A percentile compares a stretch with the other conserved stretches of the same genome.
These are phyloP conservation scores for Melastoma malabathricum DNA, from an alignment of 345 rosid species.

Conservation along the genomic window DNA sequence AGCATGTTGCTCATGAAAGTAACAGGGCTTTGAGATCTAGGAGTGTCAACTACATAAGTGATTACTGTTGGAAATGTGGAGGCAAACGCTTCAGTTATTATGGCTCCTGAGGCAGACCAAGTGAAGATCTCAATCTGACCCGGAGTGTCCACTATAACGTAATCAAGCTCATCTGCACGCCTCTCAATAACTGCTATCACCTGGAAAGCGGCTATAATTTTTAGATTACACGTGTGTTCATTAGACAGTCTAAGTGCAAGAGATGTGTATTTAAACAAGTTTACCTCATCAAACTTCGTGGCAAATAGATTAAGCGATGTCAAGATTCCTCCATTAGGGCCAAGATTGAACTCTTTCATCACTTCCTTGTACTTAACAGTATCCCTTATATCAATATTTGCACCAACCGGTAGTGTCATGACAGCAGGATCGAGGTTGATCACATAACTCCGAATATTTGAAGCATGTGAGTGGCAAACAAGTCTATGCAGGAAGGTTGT, in stretches of 20 bases:
- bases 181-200: constrained; percentile 12
- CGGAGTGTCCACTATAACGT: constrained; percentile 21
- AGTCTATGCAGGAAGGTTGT: constrained; percentile 17
- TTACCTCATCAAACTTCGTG: constrained; percentile 21
- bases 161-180: constrained; percentile 18
- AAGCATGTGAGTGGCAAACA: constrained; percentile 20
- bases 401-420: constrained; percentile 18
- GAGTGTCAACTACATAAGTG: constrained; percentile 37
- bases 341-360: constrained; percentile 18
- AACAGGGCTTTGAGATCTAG: constrained; percentile 28
- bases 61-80: constrained; percentile 20
- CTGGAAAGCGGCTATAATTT: constrained; percentile 1
- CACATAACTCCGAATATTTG: constrained; percentile 16
- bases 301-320: constrained; percentile 18
- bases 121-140: constrained; percentile 20
- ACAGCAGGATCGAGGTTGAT: constrained; percentile 19
- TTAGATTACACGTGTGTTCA: no score
- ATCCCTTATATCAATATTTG: constrained; percentile 17
- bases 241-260: neutral
- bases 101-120: constrained; percentile 19
- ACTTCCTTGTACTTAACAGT: constrained; percentile 17
- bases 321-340: constrained; percentile 19
- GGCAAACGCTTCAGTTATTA: constrained; percentile 19
- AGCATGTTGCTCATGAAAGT: constrained; percentile 46
- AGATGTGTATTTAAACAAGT: neutral